These are phyloP conservation scores for Rubia yunnanensis DNA, from an alignment of 257 asterid species.

Conservation along the genomic window DNA sequence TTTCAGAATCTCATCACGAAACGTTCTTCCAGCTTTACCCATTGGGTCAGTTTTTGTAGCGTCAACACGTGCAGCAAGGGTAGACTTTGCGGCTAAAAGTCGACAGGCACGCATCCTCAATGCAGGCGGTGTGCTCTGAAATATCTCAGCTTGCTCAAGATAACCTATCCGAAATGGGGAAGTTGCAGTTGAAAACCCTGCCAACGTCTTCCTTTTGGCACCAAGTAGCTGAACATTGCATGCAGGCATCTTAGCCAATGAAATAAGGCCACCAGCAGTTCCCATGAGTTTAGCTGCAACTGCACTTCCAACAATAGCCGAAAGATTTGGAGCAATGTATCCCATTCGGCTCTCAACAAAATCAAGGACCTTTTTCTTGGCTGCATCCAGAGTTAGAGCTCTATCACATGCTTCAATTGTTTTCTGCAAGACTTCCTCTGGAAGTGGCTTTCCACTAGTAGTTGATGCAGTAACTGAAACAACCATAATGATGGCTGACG, in stretches of 20 bases:
- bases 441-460: conserved; percentile 97
- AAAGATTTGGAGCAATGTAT: conserved; percentile 89
- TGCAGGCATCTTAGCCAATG: conserved; percentile 96
- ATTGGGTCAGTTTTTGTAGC: conserved; percentile 76
- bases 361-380: conserved; percentile 87
- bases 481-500: conserved; percentile 94
- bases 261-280: conserved; percentile 87
- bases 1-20: conserved; percentile 65
- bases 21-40: conserved; percentile 70
- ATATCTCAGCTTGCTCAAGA: conserved; percentile 79
- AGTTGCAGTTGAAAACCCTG: conserved; percentile 91
- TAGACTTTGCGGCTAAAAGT: conserved; percentile 84
- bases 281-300: conserved; percentile 99
- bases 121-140: conserved; percentile 86
- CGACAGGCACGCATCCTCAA: conserved; percentile 89
- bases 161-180: conserved; percentile 86
- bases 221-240: conserved; percentile 97
- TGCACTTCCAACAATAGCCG: conserved; percentile 93
- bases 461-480: conserved; percentile 96
- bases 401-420: conserved; percentile 88
- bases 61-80: conserved; percentile 95
- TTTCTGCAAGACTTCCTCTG: conserved; percentile 77
- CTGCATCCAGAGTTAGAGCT: conserved; percentile 69
- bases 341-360: conserved; percentile 98
- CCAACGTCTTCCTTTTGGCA: conserved; percentile 80